phyloP scores from a whole-genome alignment of 2,329 filamentous ascomycete genomes.

The Penicillium sp. region DNA sequence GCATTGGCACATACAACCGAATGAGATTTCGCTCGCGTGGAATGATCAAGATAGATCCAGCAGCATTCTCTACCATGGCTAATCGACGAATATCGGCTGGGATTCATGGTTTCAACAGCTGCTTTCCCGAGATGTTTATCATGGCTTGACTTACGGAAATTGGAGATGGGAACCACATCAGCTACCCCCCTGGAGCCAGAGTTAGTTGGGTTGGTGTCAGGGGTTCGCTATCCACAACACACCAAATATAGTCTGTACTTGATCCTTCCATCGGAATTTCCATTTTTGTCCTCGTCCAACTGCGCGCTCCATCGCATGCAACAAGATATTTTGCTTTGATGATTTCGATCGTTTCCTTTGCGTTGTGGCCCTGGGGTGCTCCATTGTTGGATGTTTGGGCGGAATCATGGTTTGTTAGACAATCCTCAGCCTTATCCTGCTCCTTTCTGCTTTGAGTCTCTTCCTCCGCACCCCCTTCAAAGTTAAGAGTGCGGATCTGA shows the following conservation, averaged over 20 bases:
- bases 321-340: slow-evolving; percentile 17
- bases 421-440: background rate
- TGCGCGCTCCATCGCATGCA: slow-evolving; percentile 22
- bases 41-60: slow-evolving; percentile 20
- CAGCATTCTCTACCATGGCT: background rate
- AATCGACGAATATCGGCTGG: slow-evolving; percentile 21
- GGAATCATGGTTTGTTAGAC: background rate
- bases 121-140: background rate
- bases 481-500: background rate
- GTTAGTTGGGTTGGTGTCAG: background rate
- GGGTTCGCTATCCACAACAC: background rate
- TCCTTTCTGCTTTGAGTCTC: background rate
- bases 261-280: slow-evolving; percentile 5
- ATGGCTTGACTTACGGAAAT: slow-evolving; percentile 11
- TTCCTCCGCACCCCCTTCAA: background rate
- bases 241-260: background rate
- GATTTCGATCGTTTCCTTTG: background rate
- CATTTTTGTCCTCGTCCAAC: slow-evolving; percentile 15
- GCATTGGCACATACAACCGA: slow-evolving; percentile 20
- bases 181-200: slow-evolving; percentile 14
- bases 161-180: slow-evolving; percentile 13
- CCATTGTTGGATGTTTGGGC: background rate
- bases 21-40: slow-evolving; percentile 23
- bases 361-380: background rate
- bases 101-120: background rate